Evolutionary conservation across 1,284 basidiomycete species (phyloP), one percentile per base, ranked within the genome.

Genomic region (Omphalotus olearius): DNA sequence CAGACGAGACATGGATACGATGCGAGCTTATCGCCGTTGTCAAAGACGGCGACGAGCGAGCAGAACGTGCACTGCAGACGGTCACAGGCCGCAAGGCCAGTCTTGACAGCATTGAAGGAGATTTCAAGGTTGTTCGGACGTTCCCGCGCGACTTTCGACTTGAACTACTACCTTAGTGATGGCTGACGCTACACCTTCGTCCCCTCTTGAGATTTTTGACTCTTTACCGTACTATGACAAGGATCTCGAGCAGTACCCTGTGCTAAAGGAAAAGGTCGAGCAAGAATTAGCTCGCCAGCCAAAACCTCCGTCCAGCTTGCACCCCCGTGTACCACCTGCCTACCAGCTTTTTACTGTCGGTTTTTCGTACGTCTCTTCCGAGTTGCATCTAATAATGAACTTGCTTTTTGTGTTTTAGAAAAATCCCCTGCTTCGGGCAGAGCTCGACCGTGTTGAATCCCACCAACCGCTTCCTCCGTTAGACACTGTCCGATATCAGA

Each of bases 221-320:
- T 91, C 93, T 18, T 76, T 97, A 53, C 93, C 95, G 11, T 98
- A 98, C 71, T 94, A 92, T 63, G 95, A 98, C 72, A 88, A 92
- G 64, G 93, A 98, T 62, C 76, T 95, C 43, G 91, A 95, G 56
- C 78, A 78, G 50, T 79, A 83, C 55, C 87, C 91, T 2, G 69
- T 81, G 52, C 71, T 90, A 54, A 82, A 79, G 61, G 77, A 83
- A 60, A 83, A 83, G 60, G 90, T 93, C 11, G 83, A 88, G 53
- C 75, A 74, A 55, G 85, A 90, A 64, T 70, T 92, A 46, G 83
- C 83, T 25, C 75, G 78, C 17, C 82, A 91, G 64, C 76, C 80
- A 41, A 82, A 80, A 60, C 74, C 74, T 18, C 71, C 77, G 30
- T 64, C 72, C 54, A 67, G 68, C 26, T 69, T 88, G 61, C 80